A percentile compares a stretch with the other conserved stretches of the same genome.
Conservation (phyloP, 2,329 filamentous ascomycete species). For the Aspergillus arachidicola region DNA sequence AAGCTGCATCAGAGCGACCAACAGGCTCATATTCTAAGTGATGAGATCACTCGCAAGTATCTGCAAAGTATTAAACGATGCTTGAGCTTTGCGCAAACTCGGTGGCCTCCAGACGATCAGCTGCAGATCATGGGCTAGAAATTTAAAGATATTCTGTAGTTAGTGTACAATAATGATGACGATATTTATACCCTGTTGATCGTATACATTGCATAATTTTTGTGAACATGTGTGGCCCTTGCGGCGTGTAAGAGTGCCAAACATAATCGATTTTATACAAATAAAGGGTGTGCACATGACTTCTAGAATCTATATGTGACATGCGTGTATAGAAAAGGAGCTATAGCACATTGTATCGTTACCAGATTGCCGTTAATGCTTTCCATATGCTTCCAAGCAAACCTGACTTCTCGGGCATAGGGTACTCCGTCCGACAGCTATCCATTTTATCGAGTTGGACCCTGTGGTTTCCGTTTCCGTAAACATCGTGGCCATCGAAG, state of each 20-base stretch:
- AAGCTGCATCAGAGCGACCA: slow-evolving; percentile 81
- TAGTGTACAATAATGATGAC: slow-evolving; percentile 9
- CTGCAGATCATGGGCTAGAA: slow-evolving; percentile 87
- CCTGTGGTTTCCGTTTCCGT: slow-evolving; percentile 1
- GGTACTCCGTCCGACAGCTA: neutral
- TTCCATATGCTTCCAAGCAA: slow-evolving; percentile 5
- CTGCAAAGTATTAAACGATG: slow-evolving; percentile 97
- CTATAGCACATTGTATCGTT: neutral
- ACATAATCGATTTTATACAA: neutral
- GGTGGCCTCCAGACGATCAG: slow-evolving; percentile 92
- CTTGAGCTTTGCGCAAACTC: slow-evolving; percentile 91
- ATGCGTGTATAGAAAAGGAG: neutral
- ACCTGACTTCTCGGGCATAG: neutral
- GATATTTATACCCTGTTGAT: slow-evolving; percentile 10
- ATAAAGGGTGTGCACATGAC: neutral
- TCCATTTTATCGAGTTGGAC: neutral
- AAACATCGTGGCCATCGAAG: slow-evolving; percentile 39
- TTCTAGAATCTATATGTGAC: neutral
- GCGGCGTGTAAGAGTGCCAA: neutral
- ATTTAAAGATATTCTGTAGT: neutral
- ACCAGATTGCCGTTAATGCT: neutral
- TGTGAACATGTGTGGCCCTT: neutral
- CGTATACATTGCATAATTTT: neutral
- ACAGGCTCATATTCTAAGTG: slow-evolving; percentile 94
- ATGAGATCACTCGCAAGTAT: slow-evolving; percentile 93